phyloP scores from a whole-genome alignment of 1,284 basidiomycete genomes.

The Neolentinus lepideus region DNA sequence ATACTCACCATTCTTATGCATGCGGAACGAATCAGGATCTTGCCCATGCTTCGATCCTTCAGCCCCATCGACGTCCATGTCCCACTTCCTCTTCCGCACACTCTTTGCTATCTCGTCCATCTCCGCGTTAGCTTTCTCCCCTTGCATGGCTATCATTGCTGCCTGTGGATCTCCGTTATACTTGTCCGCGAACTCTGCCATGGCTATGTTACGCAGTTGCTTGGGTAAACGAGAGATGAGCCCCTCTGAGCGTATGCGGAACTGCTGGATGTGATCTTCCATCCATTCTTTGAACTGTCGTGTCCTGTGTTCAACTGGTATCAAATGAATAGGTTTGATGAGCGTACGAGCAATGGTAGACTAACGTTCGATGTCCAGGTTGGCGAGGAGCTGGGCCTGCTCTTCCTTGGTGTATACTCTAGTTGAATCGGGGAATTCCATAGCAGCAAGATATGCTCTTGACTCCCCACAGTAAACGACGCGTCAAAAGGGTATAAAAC shows the following conservation, averaged over 20 bases:
- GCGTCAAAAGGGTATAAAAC: background rate
- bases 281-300: slow-evolving; percentile 69
- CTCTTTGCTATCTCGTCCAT: slow-evolving; percentile 53
- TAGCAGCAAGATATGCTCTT: background rate
- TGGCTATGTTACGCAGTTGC: slow-evolving; percentile 59
- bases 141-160: slow-evolving; percentile 57
- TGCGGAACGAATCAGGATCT: slow-evolving; percentile 36
- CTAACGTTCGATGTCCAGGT: slow-evolving; percentile 74
- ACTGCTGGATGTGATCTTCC: slow-evolving; percentile 60
- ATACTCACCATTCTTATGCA: slow-evolving; percentile 51
- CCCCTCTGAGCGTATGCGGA: slow-evolving; percentile 62
- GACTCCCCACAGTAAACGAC: background rate
- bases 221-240: slow-evolving; percentile 70
- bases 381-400: slow-evolving; percentile 65
- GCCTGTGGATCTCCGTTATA: slow-evolving; percentile 68
- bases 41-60: slow-evolving; percentile 18
- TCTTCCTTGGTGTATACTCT: slow-evolving; percentile 47
- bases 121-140: slow-evolving; percentile 34
- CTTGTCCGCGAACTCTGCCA: slow-evolving; percentile 70
- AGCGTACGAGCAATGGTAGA: slow-evolving; percentile 7
- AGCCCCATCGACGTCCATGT: slow-evolving; percentile 34
- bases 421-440: slow-evolving; percentile 15
- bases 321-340: slow-evolving; percentile 6
- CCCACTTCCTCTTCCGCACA: slow-evolving; percentile 71
- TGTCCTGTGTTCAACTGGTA: slow-evolving; percentile 58